Evolutionary conservation across 1,284 basidiomycete genomes (phyloP).

Genomic region (Gomphus sp.): DNA sequence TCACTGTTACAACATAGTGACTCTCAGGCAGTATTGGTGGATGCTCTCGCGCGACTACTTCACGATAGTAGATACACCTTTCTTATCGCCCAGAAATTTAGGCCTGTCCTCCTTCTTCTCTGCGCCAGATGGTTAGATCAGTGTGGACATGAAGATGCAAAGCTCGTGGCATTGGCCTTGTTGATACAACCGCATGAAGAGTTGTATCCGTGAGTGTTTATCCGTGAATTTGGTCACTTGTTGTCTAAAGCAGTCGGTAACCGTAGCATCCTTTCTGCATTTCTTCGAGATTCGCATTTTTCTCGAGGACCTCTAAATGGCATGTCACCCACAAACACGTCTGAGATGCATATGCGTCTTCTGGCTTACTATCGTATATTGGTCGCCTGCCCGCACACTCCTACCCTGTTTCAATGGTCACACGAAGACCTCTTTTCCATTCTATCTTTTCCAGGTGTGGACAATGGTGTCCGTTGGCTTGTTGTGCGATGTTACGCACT

Average conservation of each 20-base stretch:
- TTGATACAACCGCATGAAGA: conserved; percentile 65
- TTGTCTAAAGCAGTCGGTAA: conserved; percentile 3
- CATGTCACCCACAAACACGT: conserved; percentile 29
- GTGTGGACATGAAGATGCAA: conserved; percentile 36
- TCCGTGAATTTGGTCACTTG: conserved; percentile 3
- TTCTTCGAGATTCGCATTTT: conserved; percentile 37
- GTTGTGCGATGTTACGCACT: conserved; percentile 71
- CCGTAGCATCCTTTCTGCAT: conserved; percentile 39
- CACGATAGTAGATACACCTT: conserved; percentile 44
- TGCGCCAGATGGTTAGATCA: conserved; percentile 60
- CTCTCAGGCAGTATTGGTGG: conserved; percentile 21
- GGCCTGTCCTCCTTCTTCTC: conserved; percentile 62
- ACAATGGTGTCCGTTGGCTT: conserved; percentile 57
- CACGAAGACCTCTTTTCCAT: conserved; percentile 47
- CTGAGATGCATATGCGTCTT: conserved; percentile 55
- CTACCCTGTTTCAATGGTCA: conserved; percentile 57
- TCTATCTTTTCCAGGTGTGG: conserved; percentile 47
- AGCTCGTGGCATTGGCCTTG: conserved; percentile 50
- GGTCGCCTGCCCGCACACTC: conserved; percentile 60
- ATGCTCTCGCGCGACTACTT: conserved; percentile 41
- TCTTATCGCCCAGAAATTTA: conserved; percentile 45
- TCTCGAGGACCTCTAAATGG: conserved; percentile 48
- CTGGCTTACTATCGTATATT: conserved; percentile 78
- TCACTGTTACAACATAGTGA: conserved; percentile 26
- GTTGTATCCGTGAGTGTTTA: conserved; percentile 57